Conservation (phyloP, 2,329 filamentous ascomycete species). For the Pezicula rhizophila region DNA sequence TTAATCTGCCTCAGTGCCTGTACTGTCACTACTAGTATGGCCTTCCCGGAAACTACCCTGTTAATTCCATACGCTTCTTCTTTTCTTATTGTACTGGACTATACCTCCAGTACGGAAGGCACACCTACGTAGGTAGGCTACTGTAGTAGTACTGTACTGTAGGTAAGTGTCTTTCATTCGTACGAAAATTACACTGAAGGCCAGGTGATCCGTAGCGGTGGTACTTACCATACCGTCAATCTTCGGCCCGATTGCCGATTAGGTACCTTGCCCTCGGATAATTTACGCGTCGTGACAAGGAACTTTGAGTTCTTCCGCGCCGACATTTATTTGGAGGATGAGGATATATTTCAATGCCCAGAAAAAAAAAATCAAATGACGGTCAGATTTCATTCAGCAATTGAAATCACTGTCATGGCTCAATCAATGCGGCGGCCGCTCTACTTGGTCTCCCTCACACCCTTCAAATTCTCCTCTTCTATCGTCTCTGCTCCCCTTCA, state of each 20-base stretch:
- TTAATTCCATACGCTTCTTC: too few relatives aligned
- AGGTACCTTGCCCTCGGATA: too few relatives aligned
- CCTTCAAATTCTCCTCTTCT: background rate
- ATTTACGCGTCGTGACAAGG: too few relatives aligned
- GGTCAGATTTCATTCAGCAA: background rate
- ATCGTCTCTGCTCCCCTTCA: background rate
- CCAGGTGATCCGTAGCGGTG: too few relatives aligned
- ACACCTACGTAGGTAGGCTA: too few relatives aligned
- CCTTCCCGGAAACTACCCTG: too few relatives aligned
- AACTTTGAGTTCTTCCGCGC: background rate
- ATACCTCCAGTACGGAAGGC: too few relatives aligned
- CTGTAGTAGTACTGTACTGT: background rate
- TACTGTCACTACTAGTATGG: too few relatives aligned
- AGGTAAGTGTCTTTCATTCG: background rate
- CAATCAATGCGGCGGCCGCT: conserved; percentile 20
- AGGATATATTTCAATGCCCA: background rate
- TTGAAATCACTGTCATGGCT: conserved; percentile 14
- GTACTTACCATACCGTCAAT: too few relatives aligned
- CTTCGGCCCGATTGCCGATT: too few relatives aligned
- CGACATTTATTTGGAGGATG: background rate
- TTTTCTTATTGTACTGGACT: too few relatives aligned
- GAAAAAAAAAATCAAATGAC: background rate
- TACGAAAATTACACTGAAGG: background rate
- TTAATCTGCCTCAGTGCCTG: too few relatives aligned
- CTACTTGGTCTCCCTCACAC: conserved; percentile 6